phyloP scores from a whole-genome alignment of 129 eudicot genomes.

The Arctium minus region DNA sequence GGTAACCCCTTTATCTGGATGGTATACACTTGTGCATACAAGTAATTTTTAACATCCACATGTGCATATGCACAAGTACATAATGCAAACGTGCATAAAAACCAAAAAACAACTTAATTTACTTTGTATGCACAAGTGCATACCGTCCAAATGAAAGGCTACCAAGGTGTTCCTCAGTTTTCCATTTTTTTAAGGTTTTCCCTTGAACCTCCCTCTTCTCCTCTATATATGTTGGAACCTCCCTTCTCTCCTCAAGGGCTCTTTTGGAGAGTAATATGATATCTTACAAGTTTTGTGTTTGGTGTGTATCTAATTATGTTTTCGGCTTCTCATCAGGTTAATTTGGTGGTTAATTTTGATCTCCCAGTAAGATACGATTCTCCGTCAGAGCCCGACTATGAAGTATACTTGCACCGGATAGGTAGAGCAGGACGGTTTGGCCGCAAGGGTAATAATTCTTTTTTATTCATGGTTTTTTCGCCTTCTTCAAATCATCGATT shows the following conservation, averaged over 20 bases:
- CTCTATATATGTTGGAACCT: not conserved
- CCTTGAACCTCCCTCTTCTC: too few species aligned
- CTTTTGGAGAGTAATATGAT: not conserved
- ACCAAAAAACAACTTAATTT: too few species aligned
- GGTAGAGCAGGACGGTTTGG: constrained; percentile 85
- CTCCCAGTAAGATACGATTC: constrained; percentile 38
- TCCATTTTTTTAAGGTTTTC: too few species aligned
- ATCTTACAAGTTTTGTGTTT: not conserved
- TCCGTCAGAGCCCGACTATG: constrained; percentile 54
- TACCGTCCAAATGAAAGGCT: too few species aligned
- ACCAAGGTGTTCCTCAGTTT: too few species aligned
- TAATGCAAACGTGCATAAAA: too few species aligned
- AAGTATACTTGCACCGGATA: constrained; percentile 67
- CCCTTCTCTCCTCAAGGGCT: not conserved
- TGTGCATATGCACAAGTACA: too few species aligned
- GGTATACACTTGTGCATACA: too few species aligned
- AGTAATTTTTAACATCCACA: too few species aligned
- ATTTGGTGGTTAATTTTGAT: constrained; percentile 67
- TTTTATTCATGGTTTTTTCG: not conserved
- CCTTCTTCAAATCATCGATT: not conserved
- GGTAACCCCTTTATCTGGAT: too few species aligned
- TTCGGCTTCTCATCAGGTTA: constrained; percentile 32
- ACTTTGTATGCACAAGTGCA: too few species aligned
- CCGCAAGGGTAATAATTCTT: constrained; percentile 52
- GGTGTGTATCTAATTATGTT: not conserved